A percentile compares a stretch with the other conserved stretches of the same genome.
Evolutionary conservation across 306 rosid genomes (phyloP).

Genomic region (Ammopiptanthus mongolicus): DNA sequence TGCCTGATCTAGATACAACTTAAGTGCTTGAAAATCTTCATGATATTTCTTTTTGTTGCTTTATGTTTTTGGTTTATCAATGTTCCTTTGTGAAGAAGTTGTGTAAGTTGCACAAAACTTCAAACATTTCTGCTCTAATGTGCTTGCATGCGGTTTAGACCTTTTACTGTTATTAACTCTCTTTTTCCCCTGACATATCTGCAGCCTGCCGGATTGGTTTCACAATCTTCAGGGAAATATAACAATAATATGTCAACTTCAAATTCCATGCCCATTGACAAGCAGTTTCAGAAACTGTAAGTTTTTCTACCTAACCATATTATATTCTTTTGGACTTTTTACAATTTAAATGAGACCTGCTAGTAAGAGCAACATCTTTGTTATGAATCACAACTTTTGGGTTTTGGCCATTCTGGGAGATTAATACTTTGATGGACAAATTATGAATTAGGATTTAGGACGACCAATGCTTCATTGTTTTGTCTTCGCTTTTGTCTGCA

Average conservation of each 20-base stretch:
- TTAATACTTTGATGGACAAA: not conserved
- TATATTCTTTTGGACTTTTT: slow-evolving; percentile 6
- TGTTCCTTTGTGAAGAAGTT: slow-evolving; percentile 1
- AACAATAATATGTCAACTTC: slow-evolving; percentile 38
- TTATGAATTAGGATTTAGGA: not conserved
- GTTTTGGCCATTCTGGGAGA: slow-evolving; percentile 13
- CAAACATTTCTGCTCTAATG: not conserved
- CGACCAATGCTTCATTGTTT: not conserved
- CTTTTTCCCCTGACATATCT: not conserved
- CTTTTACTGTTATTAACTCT: not conserved
- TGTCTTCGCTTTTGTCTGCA: not conserved
- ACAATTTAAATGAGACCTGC: not conserved
- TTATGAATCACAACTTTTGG: not conserved
- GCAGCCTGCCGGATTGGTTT: slow-evolving; percentile 53
- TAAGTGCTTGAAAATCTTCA: not conserved
- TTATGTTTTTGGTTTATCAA: not conserved
- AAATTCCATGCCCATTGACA: slow-evolving; percentile 48
- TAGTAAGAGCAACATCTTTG: not conserved
- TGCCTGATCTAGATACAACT: slow-evolving; percentile 2
- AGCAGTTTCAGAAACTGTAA: slow-evolving; percentile 79
- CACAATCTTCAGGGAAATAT: slow-evolving; percentile 65
- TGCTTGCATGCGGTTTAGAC: slow-evolving; percentile 13
- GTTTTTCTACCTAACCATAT: slow-evolving; percentile 29
- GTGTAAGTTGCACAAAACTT: slow-evolving; percentile 7
- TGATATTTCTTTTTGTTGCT: not conserved